These are phyloP conservation scores for Thielaviopsis ethacetica DNA, from an alignment of 2,329 filamentous ascomycete genomes.

Conservation along the genomic window DNA sequence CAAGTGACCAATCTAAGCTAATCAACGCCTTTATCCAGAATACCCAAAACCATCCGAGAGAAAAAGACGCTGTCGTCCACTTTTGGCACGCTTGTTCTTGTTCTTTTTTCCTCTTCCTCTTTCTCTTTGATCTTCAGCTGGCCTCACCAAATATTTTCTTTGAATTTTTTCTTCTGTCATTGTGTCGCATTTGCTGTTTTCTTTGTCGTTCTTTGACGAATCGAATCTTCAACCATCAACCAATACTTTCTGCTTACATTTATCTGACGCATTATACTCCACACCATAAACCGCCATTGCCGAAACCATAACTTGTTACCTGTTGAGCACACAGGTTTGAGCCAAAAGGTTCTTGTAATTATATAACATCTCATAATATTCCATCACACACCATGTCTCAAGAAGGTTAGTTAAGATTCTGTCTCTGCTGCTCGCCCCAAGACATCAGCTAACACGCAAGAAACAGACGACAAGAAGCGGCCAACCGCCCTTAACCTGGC, in stretches of 20 bases:
- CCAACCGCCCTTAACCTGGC: constrained; percentile 38
- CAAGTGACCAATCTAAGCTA: not conserved
- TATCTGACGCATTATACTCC: not conserved
- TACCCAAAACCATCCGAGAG: not conserved
- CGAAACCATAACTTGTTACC: not conserved
- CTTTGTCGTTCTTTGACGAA: not conserved
- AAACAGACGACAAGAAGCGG: constrained; percentile 37
- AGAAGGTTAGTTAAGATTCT: constrained; percentile 22
- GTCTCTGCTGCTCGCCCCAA: not conserved
- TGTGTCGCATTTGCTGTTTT: constrained; percentile 13
- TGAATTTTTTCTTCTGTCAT: constrained; percentile 21
- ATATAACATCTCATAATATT: not conserved
- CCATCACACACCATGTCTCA: constrained; percentile 19
- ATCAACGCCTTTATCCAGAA: not conserved
- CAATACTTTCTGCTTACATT: not conserved
- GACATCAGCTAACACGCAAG: constrained; percentile 15
- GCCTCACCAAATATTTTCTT: constrained; percentile 30
- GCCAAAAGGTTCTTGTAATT: not conserved
- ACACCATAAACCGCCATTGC: not conserved
- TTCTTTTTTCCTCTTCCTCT: constrained; percentile 17
- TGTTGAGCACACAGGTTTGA: not conserved
- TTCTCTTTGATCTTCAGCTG: constrained; percentile 35
- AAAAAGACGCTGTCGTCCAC: not conserved
- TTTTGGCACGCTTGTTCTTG: not conserved
- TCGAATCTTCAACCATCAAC: not conserved